phyloP scores from a whole-genome alignment of 371 early-diverging fungal species.

The Fennellomyces sp. region DNA sequence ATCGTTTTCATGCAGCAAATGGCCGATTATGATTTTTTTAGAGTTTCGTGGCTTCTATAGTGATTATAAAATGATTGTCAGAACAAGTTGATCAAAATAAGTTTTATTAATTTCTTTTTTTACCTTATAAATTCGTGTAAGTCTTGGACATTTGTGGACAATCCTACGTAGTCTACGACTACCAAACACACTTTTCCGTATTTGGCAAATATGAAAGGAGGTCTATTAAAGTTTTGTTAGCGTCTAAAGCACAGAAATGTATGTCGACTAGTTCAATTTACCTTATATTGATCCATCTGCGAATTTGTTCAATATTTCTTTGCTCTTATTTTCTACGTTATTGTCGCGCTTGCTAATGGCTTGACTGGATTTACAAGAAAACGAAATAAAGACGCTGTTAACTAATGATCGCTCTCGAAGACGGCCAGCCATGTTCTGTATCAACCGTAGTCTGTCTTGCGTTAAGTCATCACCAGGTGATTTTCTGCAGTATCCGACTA shows the following conservation, averaged over 20 bases:
- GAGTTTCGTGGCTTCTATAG: conserved; percentile 1
- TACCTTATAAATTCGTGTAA: conserved; percentile 2
- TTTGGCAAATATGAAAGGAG: background rate
- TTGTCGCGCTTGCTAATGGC: background rate
- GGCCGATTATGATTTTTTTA: conserved; percentile 4
- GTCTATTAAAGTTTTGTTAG: background rate
- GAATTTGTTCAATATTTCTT: background rate
- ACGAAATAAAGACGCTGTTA: conserved; percentile 8
- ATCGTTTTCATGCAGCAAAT: conserved; percentile 5
- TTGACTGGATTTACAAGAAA: background rate
- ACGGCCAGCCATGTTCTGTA: conserved; percentile 7
- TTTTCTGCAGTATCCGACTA: conserved; percentile 10
- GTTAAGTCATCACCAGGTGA: conserved; percentile 2
- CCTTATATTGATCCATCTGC: background rate
- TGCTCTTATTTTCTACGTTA: background rate
- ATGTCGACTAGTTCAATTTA: conserved; percentile 5
- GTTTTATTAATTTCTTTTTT: no score
- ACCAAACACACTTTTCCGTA: conserved; percentile 6
- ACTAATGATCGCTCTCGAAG: conserved; percentile 8
- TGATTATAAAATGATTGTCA: background rate
- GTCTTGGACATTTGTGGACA: conserved; percentile 9
- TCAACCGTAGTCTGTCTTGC: conserved; percentile 2
- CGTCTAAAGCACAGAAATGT: background rate
- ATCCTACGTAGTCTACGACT: conserved; percentile 6
- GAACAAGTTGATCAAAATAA: background rate